Evolutionary conservation across 129 eudicot species (phyloP).

Genomic region (Rutidosis leptorrhynchoides): DNA sequence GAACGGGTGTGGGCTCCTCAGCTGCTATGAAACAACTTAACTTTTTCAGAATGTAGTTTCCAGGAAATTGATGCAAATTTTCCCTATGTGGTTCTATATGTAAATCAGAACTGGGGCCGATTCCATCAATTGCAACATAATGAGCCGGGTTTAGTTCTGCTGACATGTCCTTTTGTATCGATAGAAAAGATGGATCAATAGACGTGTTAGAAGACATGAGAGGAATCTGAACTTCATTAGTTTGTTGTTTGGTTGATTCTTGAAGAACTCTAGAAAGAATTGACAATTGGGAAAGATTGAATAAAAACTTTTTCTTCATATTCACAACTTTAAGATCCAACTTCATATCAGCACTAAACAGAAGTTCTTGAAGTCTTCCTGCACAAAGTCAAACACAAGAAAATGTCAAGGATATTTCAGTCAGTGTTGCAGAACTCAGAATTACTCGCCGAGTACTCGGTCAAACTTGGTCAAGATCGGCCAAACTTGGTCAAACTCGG

Average conservation of each 20-base stretch:
- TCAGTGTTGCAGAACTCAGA: no score
- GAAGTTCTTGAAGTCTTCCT: slow-evolving; percentile 74
- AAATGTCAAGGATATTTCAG: slow-evolving; percentile 7
- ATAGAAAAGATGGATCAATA: slow-evolving; percentile 28
- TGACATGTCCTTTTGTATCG: slow-evolving; percentile 24
- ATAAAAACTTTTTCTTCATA: slow-evolving; percentile 42
- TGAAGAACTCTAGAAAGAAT: slow-evolving; percentile 57
- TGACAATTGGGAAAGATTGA: slow-evolving; percentile 51
- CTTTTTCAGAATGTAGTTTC: slow-evolving; percentile 56
- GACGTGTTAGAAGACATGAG: slow-evolving; percentile 37
- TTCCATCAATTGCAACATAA: slow-evolving; percentile 34
- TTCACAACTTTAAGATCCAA: slow-evolving; percentile 41
- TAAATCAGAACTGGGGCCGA: slow-evolving; percentile 42
- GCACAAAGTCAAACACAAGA: slow-evolving; percentile 34
- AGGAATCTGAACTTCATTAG: slow-evolving; percentile 42
- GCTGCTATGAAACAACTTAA: slow-evolving; percentile 48
- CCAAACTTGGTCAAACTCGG: no score
- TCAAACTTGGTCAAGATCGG: no score
- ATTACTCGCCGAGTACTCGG: no score
- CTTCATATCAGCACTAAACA: slow-evolving; percentile 49
- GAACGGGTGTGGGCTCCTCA: slow-evolving; percentile 44
- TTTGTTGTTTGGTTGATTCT: slow-evolving; percentile 38
- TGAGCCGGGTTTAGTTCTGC: slow-evolving; percentile 21
- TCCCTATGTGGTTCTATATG: not conserved
- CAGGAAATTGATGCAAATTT: slow-evolving; percentile 27